phyloP scores from a whole-genome alignment of 2,329 filamentous ascomycete species.

The Paecilomyces sp. region DNA sequence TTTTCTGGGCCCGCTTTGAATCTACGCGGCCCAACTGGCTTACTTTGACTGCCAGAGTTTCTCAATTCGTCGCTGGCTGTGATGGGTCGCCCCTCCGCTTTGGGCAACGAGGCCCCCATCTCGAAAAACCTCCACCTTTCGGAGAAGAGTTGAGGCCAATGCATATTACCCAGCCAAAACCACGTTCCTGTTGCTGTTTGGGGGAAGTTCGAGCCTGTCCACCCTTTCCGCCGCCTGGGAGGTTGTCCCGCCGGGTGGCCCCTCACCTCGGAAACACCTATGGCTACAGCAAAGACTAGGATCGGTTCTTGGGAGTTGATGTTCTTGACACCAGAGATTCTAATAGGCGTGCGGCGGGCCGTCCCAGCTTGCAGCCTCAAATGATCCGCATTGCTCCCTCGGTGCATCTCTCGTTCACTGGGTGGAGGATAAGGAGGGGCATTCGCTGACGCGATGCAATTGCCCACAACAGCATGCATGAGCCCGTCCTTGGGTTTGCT shows the following conservation, averaged over 20 bases:
- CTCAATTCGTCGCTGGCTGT: constrained; percentile 15
- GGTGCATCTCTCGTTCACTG: constrained; percentile 20
- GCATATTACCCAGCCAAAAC: constrained; percentile 2
- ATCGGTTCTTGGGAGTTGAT: background rate
- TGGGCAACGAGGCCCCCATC: constrained; percentile 15
- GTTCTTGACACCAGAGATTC: background rate
- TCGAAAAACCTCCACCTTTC: constrained; percentile 4
- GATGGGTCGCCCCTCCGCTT: constrained; percentile 20
- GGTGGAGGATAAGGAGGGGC: constrained; percentile 26
- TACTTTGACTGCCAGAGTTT: background rate
- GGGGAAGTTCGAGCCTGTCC: background rate
- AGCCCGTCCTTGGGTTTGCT: constrained; percentile 28
- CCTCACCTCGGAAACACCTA: background rate
- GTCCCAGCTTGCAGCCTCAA: constrained; percentile 40
- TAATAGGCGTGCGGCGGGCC: constrained; percentile 33
- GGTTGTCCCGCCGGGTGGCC: background rate
- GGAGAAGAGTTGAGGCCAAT: constrained; percentile 1
- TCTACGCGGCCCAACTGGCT: constrained; percentile 11
- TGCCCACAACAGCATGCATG: constrained; percentile 31
- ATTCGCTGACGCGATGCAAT: constrained; percentile 25
- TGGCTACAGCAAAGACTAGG: background rate
- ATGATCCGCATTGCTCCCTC: constrained; percentile 33
- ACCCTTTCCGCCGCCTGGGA: constrained; percentile 1
- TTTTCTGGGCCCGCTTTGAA: constrained; percentile 14
- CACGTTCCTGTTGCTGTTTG: constrained; percentile 5